A percentile compares a stretch with the other conserved stretches of the same genome.
Conservation (phyloP, 2,329 filamentous ascomycete species). For the Fusarium heterosporum region DNA sequence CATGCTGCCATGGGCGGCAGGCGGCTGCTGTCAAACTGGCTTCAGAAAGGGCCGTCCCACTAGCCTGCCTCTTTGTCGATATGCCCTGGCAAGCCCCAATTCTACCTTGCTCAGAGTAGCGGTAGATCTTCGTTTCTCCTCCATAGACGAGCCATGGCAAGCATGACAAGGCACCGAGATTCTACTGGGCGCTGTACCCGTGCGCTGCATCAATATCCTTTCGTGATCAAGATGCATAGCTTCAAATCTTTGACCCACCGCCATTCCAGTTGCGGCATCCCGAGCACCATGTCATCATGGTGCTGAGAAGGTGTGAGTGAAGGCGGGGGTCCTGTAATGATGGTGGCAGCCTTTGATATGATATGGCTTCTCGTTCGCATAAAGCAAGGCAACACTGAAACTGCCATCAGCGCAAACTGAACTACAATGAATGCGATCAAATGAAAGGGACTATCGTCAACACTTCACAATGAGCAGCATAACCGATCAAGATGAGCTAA, state of each 20-base stretch:
- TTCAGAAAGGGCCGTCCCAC: constrained; percentile 48
- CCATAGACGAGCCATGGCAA: constrained; percentile 29
- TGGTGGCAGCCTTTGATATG: constrained; percentile 13
- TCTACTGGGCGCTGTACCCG: constrained; percentile 7
- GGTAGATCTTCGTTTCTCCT: constrained; percentile 37
- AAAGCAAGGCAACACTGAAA: constrained; percentile 20
- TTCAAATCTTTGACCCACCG: constrained; percentile 37
- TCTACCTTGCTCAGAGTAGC: constrained; percentile 38
- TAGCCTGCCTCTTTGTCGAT: constrained; percentile 43
- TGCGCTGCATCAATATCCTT: constrained; percentile 18
- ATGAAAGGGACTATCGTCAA: not conserved
- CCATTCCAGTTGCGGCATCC: constrained; percentile 49
- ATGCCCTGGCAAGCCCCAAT: constrained; percentile 38
- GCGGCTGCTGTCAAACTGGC: constrained; percentile 48
- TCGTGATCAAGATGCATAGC: constrained; percentile 27
- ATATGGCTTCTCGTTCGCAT: constrained; percentile 18
- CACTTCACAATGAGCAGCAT: constrained; percentile 18
- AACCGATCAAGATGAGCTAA: constrained; percentile 26
- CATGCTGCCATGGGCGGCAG: constrained; percentile 41
- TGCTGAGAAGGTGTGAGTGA: constrained; percentile 25
- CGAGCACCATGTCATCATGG: constrained; percentile 42
- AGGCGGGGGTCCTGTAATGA: constrained; percentile 15
- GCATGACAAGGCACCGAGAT: constrained; percentile 20
- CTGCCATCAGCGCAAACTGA: constrained; percentile 11
- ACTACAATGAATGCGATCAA: constrained; percentile 15